Base-by-base conservation (phyloP, 2,329 filamentous ascomycete species). In the Albifimbria verrucaria region DNA sequence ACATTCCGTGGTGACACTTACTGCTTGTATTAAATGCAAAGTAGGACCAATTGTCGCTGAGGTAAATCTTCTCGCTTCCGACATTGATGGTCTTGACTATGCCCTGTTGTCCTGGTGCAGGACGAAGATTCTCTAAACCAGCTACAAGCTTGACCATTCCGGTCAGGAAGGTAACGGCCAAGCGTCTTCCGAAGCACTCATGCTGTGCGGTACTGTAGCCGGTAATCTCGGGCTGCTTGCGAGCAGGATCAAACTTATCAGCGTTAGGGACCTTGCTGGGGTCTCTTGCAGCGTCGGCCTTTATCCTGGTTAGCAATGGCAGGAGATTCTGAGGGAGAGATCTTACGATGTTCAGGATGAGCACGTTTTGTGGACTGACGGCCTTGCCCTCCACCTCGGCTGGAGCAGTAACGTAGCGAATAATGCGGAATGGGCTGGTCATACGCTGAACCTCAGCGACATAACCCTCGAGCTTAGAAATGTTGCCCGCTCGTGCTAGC, bases 21-120 rank as follows among this genome's bases (percentile, higher is more conserved):
- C 76, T 77, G 55, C 69, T 76, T 2, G 73, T 70, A 55, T 78
- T 73, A 15, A 72, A 71, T 26, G 65, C 65, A 17, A 78, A 68
- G 46, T 72, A 73, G 1, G 75, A 77, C 72, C 77, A 78, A 57
- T 71, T 76, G 45, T 78, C 75, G 52, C 77, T 77, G 20, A 78
- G 68, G 51, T 76, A 78, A 9, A 66, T 68, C 57, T 71, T 72
- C 56, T 76, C 68, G 1, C 63, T 58, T 10, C 66, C 70, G 17
- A 75, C 63, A 1, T 57, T 59, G 58, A 79, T 72, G 1, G 70
- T 74, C 68, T 77, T 77, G 55, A 77, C 69, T 46, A 63, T 52
- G 1, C 76, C 77, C 70, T 77, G 77, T 47, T 67, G 65, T 0
- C 75, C 76, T 1, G 75, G 74, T 0, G 76, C 76, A 0, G 72